Evolutionary conservation across 1,284 basidiomycete genomes (phyloP).

Genomic region (Tilletiopsis washingtonensis): DNA sequence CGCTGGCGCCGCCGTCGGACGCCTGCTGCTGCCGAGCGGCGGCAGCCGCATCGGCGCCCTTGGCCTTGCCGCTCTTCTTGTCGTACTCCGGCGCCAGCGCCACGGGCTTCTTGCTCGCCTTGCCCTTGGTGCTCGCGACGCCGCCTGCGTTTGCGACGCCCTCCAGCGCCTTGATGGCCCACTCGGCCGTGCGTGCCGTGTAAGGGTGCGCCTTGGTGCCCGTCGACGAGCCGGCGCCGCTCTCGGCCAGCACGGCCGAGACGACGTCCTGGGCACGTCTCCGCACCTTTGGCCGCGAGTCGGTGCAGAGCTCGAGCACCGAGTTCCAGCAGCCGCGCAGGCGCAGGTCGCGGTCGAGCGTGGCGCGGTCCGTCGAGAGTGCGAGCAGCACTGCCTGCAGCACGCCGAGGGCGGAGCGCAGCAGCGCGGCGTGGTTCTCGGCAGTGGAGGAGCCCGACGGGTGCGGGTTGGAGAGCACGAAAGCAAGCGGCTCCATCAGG

Average conservation of each 20-base stretch:
- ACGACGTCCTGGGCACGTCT: constrained; percentile 81
- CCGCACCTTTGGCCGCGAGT: constrained; percentile 86
- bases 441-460: constrained; percentile 55
- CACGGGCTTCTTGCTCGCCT: constrained; percentile 47
- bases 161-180: constrained; percentile 62
- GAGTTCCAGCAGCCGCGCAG: constrained; percentile 52
- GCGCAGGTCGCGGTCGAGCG: constrained; percentile 27
- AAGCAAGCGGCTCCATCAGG: constrained; percentile 27
- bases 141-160: constrained; percentile 61
- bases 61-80: constrained; percentile 37
- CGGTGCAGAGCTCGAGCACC: constrained; percentile 73
- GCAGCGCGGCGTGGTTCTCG: constrained; percentile 53
- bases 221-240: neutral
- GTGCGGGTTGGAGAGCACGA: constrained; percentile 35
- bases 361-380: constrained; percentile 56
- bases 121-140: constrained; percentile 62
- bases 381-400: constrained; percentile 62
- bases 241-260: constrained; percentile 54
- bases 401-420: constrained; percentile 65
- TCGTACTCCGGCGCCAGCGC: constrained; percentile 28
- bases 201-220: constrained; percentile 67
- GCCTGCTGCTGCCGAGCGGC: constrained; percentile 30
- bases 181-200: constrained; percentile 64
- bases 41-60: constrained; percentile 30
- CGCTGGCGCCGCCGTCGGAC: constrained; percentile 31